phyloP scores from a whole-genome alignment of 23 red algal species.

The Chondrus crispus region DNA sequence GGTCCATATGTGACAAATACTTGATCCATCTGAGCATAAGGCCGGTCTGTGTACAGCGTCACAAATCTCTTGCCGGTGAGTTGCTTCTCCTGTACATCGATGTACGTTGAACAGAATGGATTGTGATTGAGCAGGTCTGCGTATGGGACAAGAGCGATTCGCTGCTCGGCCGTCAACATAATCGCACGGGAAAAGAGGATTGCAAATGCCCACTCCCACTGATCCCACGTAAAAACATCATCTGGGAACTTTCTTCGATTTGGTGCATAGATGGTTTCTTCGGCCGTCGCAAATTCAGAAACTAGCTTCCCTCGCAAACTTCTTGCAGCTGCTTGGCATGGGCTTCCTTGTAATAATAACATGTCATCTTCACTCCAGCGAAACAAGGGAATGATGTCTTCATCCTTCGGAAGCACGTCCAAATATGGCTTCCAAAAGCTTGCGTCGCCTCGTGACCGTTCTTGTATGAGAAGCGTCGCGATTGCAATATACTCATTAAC shows the following conservation, averaged over 20 bases:
- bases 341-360: conserved; percentile 70
- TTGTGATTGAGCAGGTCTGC: conserved; percentile 96
- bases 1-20: conserved; percentile 95
- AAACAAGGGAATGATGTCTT: conserved; percentile 83
- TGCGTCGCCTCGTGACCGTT: conserved; percentile 51
- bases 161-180: conserved; percentile 49
- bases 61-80: conserved; percentile 48
- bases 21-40: conserved; percentile 85
- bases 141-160: conserved; percentile 91
- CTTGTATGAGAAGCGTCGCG: conserved; percentile 72
- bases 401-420: conserved; percentile 66
- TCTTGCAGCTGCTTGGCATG: conserved; percentile 51
- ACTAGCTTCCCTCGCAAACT: conserved; percentile 68
- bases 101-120: conserved; percentile 81
- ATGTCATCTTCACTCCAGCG: conserved; percentile 80
- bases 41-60: conserved; percentile 79
- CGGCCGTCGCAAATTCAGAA: conserved; percentile 56
- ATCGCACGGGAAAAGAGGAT: conserved; percentile 91
- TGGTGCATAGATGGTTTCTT: conserved; percentile 24
- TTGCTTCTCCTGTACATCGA: conserved; percentile 59
- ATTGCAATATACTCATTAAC: conserved; percentile 91
- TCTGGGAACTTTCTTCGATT: conserved; percentile 24
- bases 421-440: conserved; percentile 96
- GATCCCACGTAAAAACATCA: conserved; percentile 30
- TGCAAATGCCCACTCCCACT: conserved; percentile 94